phyloP scores from a whole-genome alignment of 2,329 filamentous ascomycete species.

The Colletotrichum abscissum region DNA sequence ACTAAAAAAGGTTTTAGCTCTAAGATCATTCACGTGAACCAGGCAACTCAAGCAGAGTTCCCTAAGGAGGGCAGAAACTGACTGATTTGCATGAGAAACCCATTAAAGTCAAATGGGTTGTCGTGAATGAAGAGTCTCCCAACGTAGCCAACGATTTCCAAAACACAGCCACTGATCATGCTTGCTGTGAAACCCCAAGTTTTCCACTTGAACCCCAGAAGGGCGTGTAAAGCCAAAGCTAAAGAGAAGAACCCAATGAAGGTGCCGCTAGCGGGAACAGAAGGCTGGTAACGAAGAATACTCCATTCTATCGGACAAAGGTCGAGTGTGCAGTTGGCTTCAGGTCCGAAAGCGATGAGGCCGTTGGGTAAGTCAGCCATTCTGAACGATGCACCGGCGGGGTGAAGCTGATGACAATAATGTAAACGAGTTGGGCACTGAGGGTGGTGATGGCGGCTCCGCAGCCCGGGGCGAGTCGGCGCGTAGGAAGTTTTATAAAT shows the following conservation, averaged over 20 bases:
- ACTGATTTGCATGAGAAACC: constrained; percentile 72
- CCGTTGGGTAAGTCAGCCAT: constrained; percentile 23
- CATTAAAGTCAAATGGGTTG: constrained; percentile 67
- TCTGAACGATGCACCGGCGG: neutral
- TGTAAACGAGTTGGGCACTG: neutral
- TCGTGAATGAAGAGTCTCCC: constrained; percentile 66
- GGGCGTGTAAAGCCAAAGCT: constrained; percentile 54
- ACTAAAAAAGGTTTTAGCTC: constrained; percentile 43
- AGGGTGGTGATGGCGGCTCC: neutral
- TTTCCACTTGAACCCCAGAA: constrained; percentile 54
- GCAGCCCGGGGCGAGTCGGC: neutral
- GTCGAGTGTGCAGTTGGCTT: constrained; percentile 58
- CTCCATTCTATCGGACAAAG: constrained; percentile 54
- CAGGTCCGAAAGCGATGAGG: constrained; percentile 51
- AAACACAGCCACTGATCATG: constrained; percentile 65
- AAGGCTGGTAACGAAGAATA: constrained; percentile 55
- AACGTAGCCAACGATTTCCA: constrained; percentile 72
- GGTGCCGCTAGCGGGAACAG: constrained; percentile 45
- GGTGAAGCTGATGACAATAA: neutral
- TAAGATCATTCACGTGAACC: constrained; percentile 6
- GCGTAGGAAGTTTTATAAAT: neutral
- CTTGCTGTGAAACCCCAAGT: constrained; percentile 56
- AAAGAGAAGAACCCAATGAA: constrained; percentile 55
- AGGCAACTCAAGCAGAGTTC: neutral
- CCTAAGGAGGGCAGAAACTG: constrained; percentile 33